A percentile compares a stretch with the other conserved stretches of the same genome.
Conservation (phyloP, 75 land plant species). For the Selaginella tamariscina region DNA sequence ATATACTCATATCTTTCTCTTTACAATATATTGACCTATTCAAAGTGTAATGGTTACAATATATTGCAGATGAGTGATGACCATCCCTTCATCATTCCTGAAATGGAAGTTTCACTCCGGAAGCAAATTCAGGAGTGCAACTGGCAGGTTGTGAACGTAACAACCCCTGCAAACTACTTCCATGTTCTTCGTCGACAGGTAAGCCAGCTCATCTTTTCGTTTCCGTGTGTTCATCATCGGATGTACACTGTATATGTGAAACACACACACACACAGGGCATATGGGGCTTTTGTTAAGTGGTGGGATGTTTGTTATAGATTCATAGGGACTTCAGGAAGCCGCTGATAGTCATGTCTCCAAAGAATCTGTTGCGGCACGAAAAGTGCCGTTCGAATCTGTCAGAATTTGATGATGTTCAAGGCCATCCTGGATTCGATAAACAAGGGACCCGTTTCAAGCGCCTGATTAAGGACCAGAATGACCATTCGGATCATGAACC, state of each 20-base stretch:
- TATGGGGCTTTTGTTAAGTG: no score
- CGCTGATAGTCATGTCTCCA: slow-evolving; percentile 83
- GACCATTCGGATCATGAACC: slow-evolving; percentile 52
- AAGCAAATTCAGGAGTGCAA: slow-evolving; percentile 74
- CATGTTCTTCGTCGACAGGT: slow-evolving; percentile 92
- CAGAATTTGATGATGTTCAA: slow-evolving; percentile 85
- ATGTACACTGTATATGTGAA: no score
- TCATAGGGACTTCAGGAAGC: slow-evolving; percentile 89
- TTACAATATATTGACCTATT: neutral
- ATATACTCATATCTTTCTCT: no score
- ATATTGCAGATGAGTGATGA: slow-evolving; percentile 66
- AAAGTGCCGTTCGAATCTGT: slow-evolving; percentile 65
- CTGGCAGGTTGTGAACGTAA: slow-evolving; percentile 93
- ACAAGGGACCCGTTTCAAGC: slow-evolving; percentile 90
- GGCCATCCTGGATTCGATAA: slow-evolving; percentile 94
- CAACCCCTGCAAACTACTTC: slow-evolving; percentile 95
- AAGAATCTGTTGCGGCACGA: slow-evolving; percentile 85
- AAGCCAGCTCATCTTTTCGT: no score
- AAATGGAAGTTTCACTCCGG: slow-evolving; percentile 43
- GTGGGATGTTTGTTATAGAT: no score
- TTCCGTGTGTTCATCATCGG: no score
- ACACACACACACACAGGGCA: no score
- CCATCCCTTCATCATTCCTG: slow-evolving; percentile 57
- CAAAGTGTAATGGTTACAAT: neutral
- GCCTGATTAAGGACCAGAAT: slow-evolving; percentile 78